phyloP scores from a whole-genome alignment of 2,329 filamentous ascomycete species.

The Magnaporthiopsis incrustans region DNA sequence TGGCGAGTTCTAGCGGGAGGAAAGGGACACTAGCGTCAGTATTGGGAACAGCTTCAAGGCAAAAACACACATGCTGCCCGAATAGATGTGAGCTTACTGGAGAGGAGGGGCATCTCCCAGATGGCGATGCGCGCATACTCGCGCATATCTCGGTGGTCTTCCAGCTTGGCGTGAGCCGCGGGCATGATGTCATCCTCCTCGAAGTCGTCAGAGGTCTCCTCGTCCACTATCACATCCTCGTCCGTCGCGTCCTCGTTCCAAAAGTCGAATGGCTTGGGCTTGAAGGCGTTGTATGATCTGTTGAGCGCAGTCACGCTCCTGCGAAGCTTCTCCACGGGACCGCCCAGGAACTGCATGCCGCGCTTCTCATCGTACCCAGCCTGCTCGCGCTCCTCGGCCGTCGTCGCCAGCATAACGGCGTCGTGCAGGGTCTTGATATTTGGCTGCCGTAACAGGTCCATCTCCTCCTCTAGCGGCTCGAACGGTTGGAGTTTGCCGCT shows the following conservation, averaged over 20 bases:
- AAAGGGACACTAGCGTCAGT: constrained; percentile 11
- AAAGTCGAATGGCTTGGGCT: constrained; percentile 21
- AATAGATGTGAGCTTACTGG: constrained; percentile 50
- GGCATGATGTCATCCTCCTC: constrained; percentile 78
- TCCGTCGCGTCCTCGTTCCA: constrained; percentile 44
- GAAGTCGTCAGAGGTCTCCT: constrained; percentile 53
- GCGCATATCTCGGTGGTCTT: constrained; percentile 79
- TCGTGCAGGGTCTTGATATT: neutral
- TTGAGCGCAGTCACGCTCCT: neutral
- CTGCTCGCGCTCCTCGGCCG: constrained; percentile 7
- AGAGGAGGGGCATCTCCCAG: constrained; percentile 92
- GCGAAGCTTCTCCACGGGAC: neutral
- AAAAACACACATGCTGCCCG: neutral
- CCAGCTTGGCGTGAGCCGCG: constrained; percentile 77
- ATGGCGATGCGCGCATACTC: constrained; percentile 80
- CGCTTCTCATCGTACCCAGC: constrained; percentile 5
- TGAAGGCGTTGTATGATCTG: neutral
- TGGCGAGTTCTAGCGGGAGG: constrained; percentile 60
- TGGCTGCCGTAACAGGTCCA: neutral
- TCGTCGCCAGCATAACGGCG: constrained; percentile 2
- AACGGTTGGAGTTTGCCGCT: neutral
- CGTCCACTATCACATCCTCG: constrained; percentile 32
- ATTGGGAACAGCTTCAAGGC: neutral
- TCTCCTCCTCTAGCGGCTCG: neutral
- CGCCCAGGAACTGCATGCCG: constrained; percentile 1